These are phyloP conservation scores for Stentor roeselii DNA, from an alignment of 73 alveolate genomes.

Conservation along the genomic window DNA sequence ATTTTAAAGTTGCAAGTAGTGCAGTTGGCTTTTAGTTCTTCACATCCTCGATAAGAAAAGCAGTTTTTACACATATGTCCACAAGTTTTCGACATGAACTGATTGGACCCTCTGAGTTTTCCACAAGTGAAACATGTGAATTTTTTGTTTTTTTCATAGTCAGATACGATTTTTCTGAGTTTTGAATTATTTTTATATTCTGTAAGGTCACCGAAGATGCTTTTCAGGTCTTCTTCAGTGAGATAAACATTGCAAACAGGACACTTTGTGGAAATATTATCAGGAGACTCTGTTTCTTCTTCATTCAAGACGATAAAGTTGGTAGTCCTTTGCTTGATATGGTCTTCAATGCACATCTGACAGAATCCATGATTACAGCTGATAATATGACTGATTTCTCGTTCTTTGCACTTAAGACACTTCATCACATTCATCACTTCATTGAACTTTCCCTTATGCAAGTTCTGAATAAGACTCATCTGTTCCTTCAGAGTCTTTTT, in stretches of 20 bases:
- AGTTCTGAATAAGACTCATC: no score
- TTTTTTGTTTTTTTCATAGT: neutral
- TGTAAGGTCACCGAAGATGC: neutral
- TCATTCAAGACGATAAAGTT: no score
- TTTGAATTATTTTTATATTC: no score
- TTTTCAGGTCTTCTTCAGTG: neutral
- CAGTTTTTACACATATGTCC: neutral
- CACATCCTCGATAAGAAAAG: neutral
- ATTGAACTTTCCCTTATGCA: no score
- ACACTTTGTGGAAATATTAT: neutral
- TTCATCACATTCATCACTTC: neutral
- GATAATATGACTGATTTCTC: neutral
- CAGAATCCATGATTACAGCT: neutral
- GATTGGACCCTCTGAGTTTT: neutral
- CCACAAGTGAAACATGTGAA: neutral
- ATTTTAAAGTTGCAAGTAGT: no score
- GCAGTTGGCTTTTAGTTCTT: neutral
- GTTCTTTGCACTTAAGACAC: neutral
- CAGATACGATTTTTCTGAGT: neutral
- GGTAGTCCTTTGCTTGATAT: no score
- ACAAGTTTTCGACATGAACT: neutral
- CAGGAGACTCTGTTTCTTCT: no score
- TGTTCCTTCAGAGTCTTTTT: no score
- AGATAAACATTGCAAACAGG: neutral
- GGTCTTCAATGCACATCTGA: neutral